Percentiles rank a stretch among this genome's conserved stretches.
These are phyloP conservation scores for Catunica adiposa DNA, from an alignment of 2,329 filamentous ascomycete species.

Conservation along the genomic window DNA sequence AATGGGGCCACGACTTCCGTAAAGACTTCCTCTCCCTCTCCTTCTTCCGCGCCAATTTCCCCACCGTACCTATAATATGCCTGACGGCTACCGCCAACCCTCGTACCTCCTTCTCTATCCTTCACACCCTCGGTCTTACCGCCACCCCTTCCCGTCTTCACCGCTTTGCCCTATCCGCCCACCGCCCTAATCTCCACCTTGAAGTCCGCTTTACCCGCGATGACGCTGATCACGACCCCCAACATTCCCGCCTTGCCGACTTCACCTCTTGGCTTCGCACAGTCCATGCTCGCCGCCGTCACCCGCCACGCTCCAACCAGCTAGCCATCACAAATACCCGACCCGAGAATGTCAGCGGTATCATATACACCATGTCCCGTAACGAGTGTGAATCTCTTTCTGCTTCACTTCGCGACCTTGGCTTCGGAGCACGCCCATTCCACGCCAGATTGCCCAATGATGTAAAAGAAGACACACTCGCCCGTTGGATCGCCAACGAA, in stretches of 20 bases:
- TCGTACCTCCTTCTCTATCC: slow-evolving; percentile 66
- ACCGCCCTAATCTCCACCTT: slow-evolving; percentile 73
- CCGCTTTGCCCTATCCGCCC: slow-evolving; percentile 68
- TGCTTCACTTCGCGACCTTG: slow-evolving; percentile 45
- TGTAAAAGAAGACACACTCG: slow-evolving; percentile 53
- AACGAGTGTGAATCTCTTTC: slow-evolving; percentile 60
- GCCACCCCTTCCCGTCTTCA: slow-evolving; percentile 40
- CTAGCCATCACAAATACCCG: slow-evolving; percentile 36
- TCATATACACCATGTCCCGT: slow-evolving; percentile 63
- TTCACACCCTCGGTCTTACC: slow-evolving; percentile 55
- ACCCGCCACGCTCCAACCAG: slow-evolving; percentile 40
- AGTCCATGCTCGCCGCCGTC: slow-evolving; percentile 53
- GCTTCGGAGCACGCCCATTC: slow-evolving; percentile 58
- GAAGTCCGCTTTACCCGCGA: slow-evolving; percentile 73
- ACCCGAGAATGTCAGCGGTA: slow-evolving; percentile 50
- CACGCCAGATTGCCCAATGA: slow-evolving; percentile 52
- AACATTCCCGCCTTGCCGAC: slow-evolving; percentile 44
- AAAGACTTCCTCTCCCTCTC: slow-evolving; percentile 73
- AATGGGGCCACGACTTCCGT: slow-evolving; percentile 98
- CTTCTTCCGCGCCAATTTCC: slow-evolving; percentile 71
- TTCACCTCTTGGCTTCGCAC: slow-evolving; percentile 60
- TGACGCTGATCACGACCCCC: slow-evolving; percentile 37
- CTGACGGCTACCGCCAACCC: slow-evolving; percentile 81
- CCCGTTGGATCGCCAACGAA: slow-evolving; percentile 55
- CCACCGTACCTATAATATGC: slow-evolving; percentile 78